phyloP scores from a whole-genome alignment of 768 basidiomycete genomes.

The Cytidiella melzeri region DNA sequence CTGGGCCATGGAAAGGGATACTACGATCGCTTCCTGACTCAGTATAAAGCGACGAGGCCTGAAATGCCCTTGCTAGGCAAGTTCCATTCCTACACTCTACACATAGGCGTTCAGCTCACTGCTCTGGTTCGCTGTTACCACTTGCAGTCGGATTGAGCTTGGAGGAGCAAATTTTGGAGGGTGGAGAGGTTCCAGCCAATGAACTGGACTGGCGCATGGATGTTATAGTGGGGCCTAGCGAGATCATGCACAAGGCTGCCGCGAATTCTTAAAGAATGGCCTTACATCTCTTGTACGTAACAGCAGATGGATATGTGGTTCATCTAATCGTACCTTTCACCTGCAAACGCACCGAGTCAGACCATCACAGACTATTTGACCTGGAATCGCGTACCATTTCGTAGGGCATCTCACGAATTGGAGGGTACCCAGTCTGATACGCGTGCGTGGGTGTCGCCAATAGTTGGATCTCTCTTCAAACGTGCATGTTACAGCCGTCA shows the following conservation, averaged over 20 bases:
- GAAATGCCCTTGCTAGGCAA: conserved; percentile 54
- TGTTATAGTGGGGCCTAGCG: conserved; percentile 46
- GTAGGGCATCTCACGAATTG: conserved; percentile 21
- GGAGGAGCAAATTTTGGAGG: conserved; percentile 53
- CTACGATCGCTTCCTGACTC: conserved; percentile 68
- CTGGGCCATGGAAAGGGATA: conserved; percentile 82
- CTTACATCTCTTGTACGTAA: background rate
- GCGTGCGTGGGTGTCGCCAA: conserved; percentile 30
- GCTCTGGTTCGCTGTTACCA: background rate
- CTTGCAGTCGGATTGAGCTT: conserved; percentile 56
- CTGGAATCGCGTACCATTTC: conserved; percentile 20
- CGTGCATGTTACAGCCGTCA: conserved; percentile 11
- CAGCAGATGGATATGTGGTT: background rate
- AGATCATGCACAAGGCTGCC: conserved; percentile 18
- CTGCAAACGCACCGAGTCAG: background rate
- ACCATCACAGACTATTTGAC: background rate
- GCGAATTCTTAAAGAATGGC: background rate
- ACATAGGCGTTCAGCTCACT: background rate
- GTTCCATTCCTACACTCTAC: conserved; percentile 13
- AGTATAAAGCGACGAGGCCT: conserved; percentile 39
- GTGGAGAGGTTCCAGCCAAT: conserved; percentile 44
- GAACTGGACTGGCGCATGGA: conserved; percentile 63
- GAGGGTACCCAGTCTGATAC: conserved; percentile 7
- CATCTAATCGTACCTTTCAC: background rate
- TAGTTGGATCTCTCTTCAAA: conserved; percentile 33